Percentiles rank a stretch among this genome's conserved stretches.
Evolutionary conservation across 495 filamentous ascomycete species (phyloP).

Genomic region (Thermothielavioides terrestris): DNA sequence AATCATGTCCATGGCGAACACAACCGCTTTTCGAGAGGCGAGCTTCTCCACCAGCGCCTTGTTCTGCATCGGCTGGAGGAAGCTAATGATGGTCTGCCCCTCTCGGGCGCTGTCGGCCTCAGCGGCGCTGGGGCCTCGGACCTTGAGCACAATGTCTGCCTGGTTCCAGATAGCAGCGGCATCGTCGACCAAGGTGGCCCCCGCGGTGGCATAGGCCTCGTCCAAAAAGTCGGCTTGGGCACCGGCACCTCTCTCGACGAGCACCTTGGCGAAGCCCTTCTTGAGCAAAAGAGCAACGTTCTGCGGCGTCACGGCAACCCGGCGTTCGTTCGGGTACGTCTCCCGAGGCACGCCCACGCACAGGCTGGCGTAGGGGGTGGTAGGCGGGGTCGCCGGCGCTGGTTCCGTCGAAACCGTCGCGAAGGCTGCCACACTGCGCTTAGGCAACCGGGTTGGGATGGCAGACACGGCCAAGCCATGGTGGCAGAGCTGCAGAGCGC

Average conservation of each 20-base stretch:
- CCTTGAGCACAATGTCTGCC: constrained; percentile 70
- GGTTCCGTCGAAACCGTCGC: constrained; percentile 31
- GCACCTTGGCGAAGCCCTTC: constrained; percentile 65
- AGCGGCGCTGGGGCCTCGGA: constrained; percentile 57
- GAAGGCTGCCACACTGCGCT: constrained; percentile 15
- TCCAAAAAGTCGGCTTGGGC: constrained; percentile 62
- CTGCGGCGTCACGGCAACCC: constrained; percentile 70
- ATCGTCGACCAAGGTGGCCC: constrained; percentile 58
- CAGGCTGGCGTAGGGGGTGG: constrained; percentile 56
- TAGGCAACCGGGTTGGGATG: constrained; percentile 10
- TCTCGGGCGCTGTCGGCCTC: constrained; percentile 54
- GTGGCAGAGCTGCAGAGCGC: constrained; percentile 24
- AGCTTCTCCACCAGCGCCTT: constrained; percentile 58
- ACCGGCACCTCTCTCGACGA: constrained; percentile 71
- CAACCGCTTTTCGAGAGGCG: constrained; percentile 52
- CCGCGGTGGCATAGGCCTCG: constrained; percentile 59
- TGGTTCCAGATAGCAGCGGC: constrained; percentile 52
- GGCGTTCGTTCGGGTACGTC: constrained; percentile 60
- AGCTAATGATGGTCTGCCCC: constrained; percentile 62
- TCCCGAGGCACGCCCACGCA: constrained; percentile 66
- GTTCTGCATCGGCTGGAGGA: constrained; percentile 68
- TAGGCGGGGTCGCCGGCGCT: constrained; percentile 36
- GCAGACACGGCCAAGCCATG: constrained; percentile 26
- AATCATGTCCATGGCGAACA: constrained; percentile 80
- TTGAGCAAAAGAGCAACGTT: constrained; percentile 69